phyloP scores from a whole-genome alignment of 805 yeast species.

The Lipomyces kockii region DNA sequence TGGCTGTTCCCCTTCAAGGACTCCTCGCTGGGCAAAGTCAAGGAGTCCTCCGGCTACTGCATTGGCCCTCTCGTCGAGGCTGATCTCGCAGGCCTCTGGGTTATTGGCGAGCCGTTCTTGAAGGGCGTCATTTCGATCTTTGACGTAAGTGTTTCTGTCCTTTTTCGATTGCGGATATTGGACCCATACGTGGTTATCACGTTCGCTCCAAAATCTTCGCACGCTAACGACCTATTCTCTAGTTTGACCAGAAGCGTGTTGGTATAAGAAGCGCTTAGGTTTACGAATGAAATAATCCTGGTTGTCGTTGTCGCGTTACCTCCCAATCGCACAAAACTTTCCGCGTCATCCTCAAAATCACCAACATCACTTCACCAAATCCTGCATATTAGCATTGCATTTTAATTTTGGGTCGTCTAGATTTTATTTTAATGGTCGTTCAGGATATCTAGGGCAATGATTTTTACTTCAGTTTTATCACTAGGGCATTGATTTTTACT shows the following conservation, averaged over 20 bases:
- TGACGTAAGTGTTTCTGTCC: conserved; percentile 11
- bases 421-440: background rate
- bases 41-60: conserved; percentile 36
- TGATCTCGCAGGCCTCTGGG: conserved; percentile 35
- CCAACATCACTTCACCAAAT: background rate
- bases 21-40: conserved; percentile 30
- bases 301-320: background rate
- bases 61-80: conserved; percentile 36
- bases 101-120: conserved; percentile 35
- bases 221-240: background rate
- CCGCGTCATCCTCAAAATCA: background rate
- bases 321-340: background rate
- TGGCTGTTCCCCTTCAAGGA: conserved; percentile 35
- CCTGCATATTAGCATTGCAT: background rate
- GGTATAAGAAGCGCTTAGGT: conserved; percentile 23
- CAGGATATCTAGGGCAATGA: background rate
- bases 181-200: background rate
- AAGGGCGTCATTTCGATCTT: conserved; percentile 30
- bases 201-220: background rate
- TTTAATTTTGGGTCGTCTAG: background rate
- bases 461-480: background rate
- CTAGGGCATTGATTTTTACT: background rate
- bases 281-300: background rate
- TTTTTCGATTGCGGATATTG: background rate
- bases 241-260: conserved; percentile 26